phyloP scores from a whole-genome alignment of 1,139 yeast genomes.

The Pichia sp. region DNA sequence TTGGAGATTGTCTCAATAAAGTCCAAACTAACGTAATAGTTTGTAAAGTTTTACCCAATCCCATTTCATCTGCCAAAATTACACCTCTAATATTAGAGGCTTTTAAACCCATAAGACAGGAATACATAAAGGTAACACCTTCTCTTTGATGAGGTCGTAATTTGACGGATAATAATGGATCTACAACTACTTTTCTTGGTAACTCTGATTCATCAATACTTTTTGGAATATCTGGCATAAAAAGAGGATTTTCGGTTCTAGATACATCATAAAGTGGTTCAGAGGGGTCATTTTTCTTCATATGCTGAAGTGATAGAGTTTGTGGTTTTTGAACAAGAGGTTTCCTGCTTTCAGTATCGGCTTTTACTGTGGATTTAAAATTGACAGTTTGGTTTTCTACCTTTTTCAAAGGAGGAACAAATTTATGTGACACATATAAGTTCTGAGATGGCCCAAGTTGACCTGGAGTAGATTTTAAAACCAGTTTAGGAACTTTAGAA shows the following conservation, averaged over 20 bases:
- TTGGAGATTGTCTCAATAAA: slow-evolving; percentile 65
- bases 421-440: not conserved
- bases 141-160: slow-evolving; percentile 81
- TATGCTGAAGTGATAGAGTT: not conserved
- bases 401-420: not conserved
- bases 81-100: slow-evolving; percentile 61
- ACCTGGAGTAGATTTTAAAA: not conserved
- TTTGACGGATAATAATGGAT: slow-evolving; percentile 48
- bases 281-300: not conserved
- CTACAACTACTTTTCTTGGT: slow-evolving; percentile 47
- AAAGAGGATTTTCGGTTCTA: slow-evolving; percentile 30
- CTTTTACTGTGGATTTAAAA: not conserved
- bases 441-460: not conserved
- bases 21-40: slow-evolving; percentile 84
- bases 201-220: slow-evolving; percentile 11
- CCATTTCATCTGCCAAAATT: slow-evolving; percentile 94
- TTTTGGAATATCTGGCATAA: slow-evolving; percentile 34
- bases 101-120: slow-evolving; percentile 67
- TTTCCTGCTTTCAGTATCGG: not conserved
- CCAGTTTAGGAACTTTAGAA: slow-evolving; percentile 5
- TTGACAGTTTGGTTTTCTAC: not conserved
- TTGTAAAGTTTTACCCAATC: slow-evolving; percentile 87
- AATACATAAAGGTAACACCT: slow-evolving; percentile 75
- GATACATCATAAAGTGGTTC: slow-evolving; percentile 19
- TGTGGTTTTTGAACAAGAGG: not conserved